phyloP scores from a whole-genome alignment of 2,329 filamentous ascomycete genomes.

The Fusarium nelsonii region DNA sequence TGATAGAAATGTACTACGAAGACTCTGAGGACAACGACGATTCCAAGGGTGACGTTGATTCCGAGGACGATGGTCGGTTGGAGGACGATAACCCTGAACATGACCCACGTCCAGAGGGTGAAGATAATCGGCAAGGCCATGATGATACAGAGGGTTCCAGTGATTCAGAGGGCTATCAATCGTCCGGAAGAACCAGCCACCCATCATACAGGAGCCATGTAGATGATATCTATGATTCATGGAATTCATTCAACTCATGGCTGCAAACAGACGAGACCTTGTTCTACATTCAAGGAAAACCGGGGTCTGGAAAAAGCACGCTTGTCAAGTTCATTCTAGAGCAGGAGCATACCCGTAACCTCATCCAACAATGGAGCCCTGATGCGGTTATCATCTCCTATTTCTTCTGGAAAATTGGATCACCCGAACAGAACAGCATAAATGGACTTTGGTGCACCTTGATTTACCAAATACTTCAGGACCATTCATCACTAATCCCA shows the following conservation, averaged over 20 bases:
- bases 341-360: not conserved
- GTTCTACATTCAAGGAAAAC: constrained; percentile 28
- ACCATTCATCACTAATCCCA: fast-evolving
- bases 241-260: not conserved
- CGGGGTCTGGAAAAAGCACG: constrained; percentile 34
- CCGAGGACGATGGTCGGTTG: not conserved
- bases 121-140: not conserved
- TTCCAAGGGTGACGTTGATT: not conserved
- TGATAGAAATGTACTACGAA: fast-evolving
- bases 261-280: not conserved
- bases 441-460: not conserved
- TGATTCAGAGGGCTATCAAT: fast-evolving
- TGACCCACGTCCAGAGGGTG: not conserved
- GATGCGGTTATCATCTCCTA: fast-evolving
- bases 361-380: fast-evolving
- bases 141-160: not conserved
- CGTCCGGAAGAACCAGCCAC: fast-evolving
- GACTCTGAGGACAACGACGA: too few relatives aligned
- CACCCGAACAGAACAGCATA: not conserved
- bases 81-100: not conserved
- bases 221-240: fast-evolving
- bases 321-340: constrained; percentile 18
- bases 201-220: fast-evolving
- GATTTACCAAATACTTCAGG: fast-evolving
- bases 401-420: not conserved